These are phyloP conservation scores for Tylopilus sp. DNA, from an alignment of 1,284 basidiomycete genomes.

Conservation along the genomic window DNA sequence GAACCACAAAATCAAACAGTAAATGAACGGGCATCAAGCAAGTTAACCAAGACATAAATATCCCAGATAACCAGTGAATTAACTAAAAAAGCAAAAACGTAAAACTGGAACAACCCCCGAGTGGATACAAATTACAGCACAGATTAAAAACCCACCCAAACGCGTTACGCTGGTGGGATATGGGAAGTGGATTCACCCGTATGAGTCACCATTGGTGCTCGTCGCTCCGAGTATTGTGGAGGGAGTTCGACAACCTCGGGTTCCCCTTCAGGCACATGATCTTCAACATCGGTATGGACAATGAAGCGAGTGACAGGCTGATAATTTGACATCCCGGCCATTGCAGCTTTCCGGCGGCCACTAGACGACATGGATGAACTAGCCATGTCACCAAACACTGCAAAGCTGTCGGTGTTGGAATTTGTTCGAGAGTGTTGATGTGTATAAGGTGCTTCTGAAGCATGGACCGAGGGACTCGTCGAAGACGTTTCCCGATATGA, in stretches of 20 bases:
- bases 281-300: conserved; percentile 70
- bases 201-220: conserved; percentile 25
- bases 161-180: conserved; percentile 10
- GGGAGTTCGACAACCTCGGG: conserved; percentile 70
- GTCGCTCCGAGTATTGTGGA: conserved; percentile 65
- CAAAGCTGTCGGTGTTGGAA: conserved; percentile 23
- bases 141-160: neutral
- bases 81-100: neutral
- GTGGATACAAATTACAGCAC: neutral
- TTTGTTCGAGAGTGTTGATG: conserved; percentile 25
- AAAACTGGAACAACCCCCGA: neutral
- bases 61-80: conserved; percentile 3
- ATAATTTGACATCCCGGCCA: conserved; percentile 45
- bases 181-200: conserved; percentile 2
- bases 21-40: conserved; percentile 1
- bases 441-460: conserved; percentile 25
- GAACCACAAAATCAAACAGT: conserved; percentile 7
- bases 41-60: conserved; percentile 5
- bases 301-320: conserved; percentile 55
- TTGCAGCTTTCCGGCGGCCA: conserved; percentile 50
- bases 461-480: conserved; percentile 5
- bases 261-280: conserved; percentile 44
- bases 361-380: conserved; percentile 39
- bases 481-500: conserved; percentile 8
- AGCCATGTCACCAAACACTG: conserved; percentile 19